Evolutionary conservation across 345 rosid species (phyloP).

Genomic region (Brassica nigra): DNA sequence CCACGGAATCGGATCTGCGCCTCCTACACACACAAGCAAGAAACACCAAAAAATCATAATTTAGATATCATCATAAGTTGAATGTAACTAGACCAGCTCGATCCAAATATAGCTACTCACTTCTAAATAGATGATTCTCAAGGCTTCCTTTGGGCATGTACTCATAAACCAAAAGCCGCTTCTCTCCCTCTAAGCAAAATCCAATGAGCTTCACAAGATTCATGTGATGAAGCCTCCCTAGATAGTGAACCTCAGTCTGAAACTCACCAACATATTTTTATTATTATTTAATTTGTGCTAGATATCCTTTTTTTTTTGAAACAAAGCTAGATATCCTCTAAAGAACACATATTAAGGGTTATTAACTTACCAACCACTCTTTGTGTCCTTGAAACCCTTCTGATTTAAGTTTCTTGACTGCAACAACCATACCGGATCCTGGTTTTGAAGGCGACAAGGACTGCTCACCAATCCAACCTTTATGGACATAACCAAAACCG

Average conservation of each 20-base stretch:
- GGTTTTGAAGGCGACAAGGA: conserved; percentile 71
- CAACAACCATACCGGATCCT: conserved; percentile 87
- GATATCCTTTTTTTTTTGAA: no score
- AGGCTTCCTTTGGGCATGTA: conserved; percentile 87
- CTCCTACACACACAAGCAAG: conserved; percentile 41
- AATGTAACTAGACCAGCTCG: conserved; percentile 15
- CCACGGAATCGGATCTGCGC: conserved; percentile 66
- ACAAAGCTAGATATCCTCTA: no score
- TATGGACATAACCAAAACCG: conserved; percentile 87
- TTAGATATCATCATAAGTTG: not conserved
- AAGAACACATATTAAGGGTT: not conserved
- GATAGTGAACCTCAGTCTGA: conserved; percentile 81
- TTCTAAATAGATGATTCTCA: conserved; percentile 88
- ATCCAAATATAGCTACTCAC: conserved; percentile 44
- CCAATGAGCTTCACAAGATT: conserved; percentile 90
- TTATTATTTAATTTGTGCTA: not conserved
- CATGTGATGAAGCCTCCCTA: conserved; percentile 73
- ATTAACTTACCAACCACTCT: conserved; percentile 90
- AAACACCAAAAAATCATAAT: not conserved
- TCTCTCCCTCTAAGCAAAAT: conserved; percentile 67
- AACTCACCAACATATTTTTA: conserved; percentile 5
- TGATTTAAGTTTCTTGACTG: conserved; percentile 85
- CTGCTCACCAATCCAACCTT: conserved; percentile 87
- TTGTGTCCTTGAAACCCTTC: conserved; percentile 97
- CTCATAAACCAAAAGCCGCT: conserved; percentile 78